Base-by-base conservation (phyloP, 805 yeast species). In the Metschnikowia continentalis region DNA sequence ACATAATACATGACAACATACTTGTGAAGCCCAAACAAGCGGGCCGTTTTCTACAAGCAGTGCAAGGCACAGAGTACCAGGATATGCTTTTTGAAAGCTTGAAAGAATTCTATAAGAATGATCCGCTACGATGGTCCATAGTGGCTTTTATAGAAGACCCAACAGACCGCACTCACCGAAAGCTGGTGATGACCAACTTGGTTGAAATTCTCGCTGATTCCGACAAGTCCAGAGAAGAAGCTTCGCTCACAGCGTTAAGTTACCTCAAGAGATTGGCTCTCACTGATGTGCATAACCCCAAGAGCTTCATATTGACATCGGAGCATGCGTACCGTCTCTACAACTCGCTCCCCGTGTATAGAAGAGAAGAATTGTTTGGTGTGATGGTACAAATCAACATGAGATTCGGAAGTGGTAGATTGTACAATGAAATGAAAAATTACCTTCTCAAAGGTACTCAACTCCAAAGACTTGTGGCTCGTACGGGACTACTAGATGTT, bases 401-500 rank as follows among this genome's bases (percentile, higher is more conserved):
- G 37, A 68, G 64, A 45, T 61, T 74, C 8, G 50, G 52, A n/a
- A 49, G 57, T n/a, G 20, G 49, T 2, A 35, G 46, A 8, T 46
- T 50, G 5, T 49, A 64, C 35, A 49, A 59, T 17, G 30, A 40
- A 0, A 39, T 73, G 32, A 67, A 66, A 41, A 49, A 54, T 20
- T 51, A 57, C 6, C 61, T 73, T 19, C 47, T 59, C 20, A 51
- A 48, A 6, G 75, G 78, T 6, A 57, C 68, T 1, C 60, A 64
- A 32, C 36, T 67, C 14, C 76, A 71, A 3, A 61, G 61, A 42
- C 66, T 65, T 48, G 62, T 71, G 4, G 65, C 63, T 7, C 55
- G 75, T 42, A 71, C 77, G 2, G 78, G 78, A 1, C 57, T 64
- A 46, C 44, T 68, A 5, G 56, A 64, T 33, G 65, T 75, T 5